Conservation (phyloP, 306 rosid genomes). For the Dalbergia cultrata region DNA sequence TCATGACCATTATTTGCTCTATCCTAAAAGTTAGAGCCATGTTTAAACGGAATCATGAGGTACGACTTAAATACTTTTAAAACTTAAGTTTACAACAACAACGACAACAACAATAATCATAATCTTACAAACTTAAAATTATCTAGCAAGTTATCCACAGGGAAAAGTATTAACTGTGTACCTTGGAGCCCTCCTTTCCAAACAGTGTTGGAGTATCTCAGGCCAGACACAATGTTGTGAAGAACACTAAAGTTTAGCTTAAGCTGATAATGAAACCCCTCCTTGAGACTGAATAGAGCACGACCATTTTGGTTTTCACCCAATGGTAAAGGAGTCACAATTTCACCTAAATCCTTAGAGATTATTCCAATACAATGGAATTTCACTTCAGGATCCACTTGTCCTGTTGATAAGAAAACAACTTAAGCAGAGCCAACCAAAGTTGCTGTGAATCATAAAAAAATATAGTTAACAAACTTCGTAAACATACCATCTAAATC, state of each 20-base stretch:
- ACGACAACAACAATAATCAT: not conserved
- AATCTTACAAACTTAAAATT: conserved; percentile 3
- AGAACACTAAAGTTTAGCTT: conserved; percentile 78
- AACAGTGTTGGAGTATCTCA: conserved; percentile 82
- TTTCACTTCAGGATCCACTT: conserved; percentile 91
- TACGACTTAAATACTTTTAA: not conserved
- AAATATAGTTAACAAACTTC: conserved; percentile 54
- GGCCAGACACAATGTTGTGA: conserved; percentile 96
- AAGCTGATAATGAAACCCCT: conserved; percentile 80
- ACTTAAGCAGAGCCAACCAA: conserved; percentile 36
- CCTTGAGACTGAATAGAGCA: conserved; percentile 74
- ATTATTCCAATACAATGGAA: conserved; percentile 83
- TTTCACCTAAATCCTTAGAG: conserved; percentile 79
- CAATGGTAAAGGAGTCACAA: conserved; percentile 71
- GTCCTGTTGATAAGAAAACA: conserved; percentile 47
- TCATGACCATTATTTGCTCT: not conserved
- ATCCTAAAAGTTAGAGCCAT: not conserved
- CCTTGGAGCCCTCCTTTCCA: conserved; percentile 95
- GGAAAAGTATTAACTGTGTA: conserved; percentile 31
- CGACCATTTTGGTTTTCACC: conserved; percentile 55
- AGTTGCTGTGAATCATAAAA: conserved; percentile 16
- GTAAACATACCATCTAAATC: conserved; percentile 58
- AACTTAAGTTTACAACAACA: not conserved
- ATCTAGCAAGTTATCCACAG: not conserved
- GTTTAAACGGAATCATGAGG: not conserved